Conservation (phyloP, 495 filamentous ascomycete species). For the Penicillium riverlandense region DNA sequence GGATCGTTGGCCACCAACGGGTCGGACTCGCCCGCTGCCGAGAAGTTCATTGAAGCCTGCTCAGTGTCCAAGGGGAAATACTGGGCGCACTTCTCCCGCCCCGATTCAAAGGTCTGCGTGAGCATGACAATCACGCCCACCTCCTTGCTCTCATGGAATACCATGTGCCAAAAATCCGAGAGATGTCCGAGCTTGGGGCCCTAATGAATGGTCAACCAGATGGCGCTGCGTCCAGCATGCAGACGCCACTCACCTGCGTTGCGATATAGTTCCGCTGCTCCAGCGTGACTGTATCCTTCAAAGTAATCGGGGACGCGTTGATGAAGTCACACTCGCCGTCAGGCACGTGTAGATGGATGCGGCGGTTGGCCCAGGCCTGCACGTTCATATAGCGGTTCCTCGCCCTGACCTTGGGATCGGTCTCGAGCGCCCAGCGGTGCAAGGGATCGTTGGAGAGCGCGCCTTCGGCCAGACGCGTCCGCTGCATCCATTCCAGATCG, state of each 20-base stretch:
- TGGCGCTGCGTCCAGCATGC: neutral
- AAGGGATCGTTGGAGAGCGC: constrained; percentile 28
- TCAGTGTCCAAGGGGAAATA: constrained; percentile 70
- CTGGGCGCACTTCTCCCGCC: constrained; percentile 82
- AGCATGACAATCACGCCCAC: constrained; percentile 92
- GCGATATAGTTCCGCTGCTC: constrained; percentile 55
- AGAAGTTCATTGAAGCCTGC: constrained; percentile 54
- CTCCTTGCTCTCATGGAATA: constrained; percentile 73
- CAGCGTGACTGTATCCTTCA: constrained; percentile 49
- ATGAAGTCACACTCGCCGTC: constrained; percentile 83
- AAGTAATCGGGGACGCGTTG: constrained; percentile 83
- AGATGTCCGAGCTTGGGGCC: constrained; percentile 67
- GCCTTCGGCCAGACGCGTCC: constrained; percentile 29
- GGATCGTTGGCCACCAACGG: constrained; percentile 19
- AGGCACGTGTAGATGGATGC: constrained; percentile 75
- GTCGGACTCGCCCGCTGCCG: constrained; percentile 37
- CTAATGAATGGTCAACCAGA: constrained; percentile 30
- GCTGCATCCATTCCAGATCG: constrained; percentile 42
- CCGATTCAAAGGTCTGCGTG: constrained; percentile 77
- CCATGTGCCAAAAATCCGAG: constrained; percentile 92
- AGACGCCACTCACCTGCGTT: constrained; percentile 47
- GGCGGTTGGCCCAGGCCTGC: constrained; percentile 77
- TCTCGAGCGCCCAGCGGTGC: constrained; percentile 46
- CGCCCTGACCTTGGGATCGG: constrained; percentile 38
- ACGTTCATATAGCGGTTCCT: constrained; percentile 83